These are phyloP conservation scores for Calonectria ilicicola DNA, from an alignment of 2,329 filamentous ascomycete genomes.

Conservation along the genomic window DNA sequence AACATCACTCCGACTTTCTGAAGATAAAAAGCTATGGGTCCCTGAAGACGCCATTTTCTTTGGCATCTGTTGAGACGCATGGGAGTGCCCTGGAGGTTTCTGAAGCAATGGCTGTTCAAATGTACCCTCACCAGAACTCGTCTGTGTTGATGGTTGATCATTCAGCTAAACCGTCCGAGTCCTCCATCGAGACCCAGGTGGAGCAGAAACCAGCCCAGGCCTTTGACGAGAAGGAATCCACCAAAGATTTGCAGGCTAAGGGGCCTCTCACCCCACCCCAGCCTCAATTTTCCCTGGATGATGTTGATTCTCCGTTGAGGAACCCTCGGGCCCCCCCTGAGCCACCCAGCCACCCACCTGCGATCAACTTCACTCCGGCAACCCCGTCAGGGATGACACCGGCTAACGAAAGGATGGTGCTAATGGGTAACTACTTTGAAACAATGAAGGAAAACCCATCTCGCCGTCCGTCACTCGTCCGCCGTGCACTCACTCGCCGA, in stretches of 20 bases:
- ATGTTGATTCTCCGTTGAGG: slow-evolving; percentile 71
- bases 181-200: slow-evolving; percentile 50
- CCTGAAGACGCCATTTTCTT: slow-evolving; percentile 72
- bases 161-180: slow-evolving; percentile 62
- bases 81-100: slow-evolving; percentile 72
- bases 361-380: slow-evolving; percentile 72
- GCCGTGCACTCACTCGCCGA: slow-evolving; percentile 64
- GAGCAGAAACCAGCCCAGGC: slow-evolving; percentile 36
- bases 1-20: slow-evolving; percentile 66
- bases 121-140: slow-evolving; percentile 74
- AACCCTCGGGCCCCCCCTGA: slow-evolving; percentile 72
- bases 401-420: slow-evolving; percentile 62
- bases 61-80: slow-evolving; percentile 71
- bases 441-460: slow-evolving; percentile 58
- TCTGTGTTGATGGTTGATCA: slow-evolving; percentile 72
- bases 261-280: slow-evolving; percentile 66
- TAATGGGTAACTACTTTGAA: slow-evolving; percentile 67
- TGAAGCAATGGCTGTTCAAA: slow-evolving; percentile 71
- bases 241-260: slow-evolving; percentile 52
- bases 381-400: slow-evolving; percentile 72
- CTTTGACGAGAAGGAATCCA: slow-evolving; percentile 49
- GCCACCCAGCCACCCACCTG: slow-evolving; percentile 56
- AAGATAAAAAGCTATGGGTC: slow-evolving; percentile 65
- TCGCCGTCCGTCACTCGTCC: slow-evolving; percentile 63
- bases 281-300: slow-evolving; percentile 59